Evolutionary conservation across 345 rosid species (phyloP).

Genomic region (Camelina sativa): DNA sequence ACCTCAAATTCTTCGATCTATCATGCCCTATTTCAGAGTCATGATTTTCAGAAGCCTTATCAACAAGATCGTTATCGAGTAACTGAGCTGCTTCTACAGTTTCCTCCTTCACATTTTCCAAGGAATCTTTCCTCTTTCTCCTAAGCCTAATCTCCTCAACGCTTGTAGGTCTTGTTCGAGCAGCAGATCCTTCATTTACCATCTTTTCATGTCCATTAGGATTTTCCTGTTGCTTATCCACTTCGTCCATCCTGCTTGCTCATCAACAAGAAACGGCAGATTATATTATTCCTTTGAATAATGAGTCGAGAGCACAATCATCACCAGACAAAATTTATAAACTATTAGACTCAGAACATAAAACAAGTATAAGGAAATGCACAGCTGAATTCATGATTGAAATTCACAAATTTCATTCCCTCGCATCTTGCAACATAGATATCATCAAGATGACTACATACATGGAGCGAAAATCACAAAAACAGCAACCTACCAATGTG

Average conservation of each 20-base stretch:
- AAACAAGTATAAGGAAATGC: neutral
- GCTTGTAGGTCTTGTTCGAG: conserved; percentile 86
- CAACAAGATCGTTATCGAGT: conserved; percentile 37
- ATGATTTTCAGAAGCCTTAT: conserved; percentile 43
- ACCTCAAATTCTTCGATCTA: conserved; percentile 35
- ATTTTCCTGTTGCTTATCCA: conserved; percentile 49
- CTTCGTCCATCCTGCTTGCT: conserved; percentile 61
- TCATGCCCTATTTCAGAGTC: conserved; percentile 46
- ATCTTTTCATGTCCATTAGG: conserved; percentile 42
- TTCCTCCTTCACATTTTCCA: conserved; percentile 49
- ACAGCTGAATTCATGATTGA: neutral
- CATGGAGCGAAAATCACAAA: neutral
- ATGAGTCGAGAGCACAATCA: neutral
- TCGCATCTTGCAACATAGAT: neutral
- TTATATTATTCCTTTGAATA: neutral
- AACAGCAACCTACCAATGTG: conserved; percentile 29
- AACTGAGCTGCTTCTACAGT: conserved; percentile 35
- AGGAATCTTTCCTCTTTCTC: conserved; percentile 60
- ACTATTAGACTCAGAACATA: neutral
- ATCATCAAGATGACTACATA: neutral
- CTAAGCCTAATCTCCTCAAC: conserved; percentile 76
- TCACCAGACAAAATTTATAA: neutral
- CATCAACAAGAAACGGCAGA: conserved; percentile 3
- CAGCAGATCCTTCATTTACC: conserved; percentile 66
- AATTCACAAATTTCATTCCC: neutral